Evolutionary conservation across 129 eudicot genomes (phyloP).

Genomic region (Ambrosia trifida): DNA sequence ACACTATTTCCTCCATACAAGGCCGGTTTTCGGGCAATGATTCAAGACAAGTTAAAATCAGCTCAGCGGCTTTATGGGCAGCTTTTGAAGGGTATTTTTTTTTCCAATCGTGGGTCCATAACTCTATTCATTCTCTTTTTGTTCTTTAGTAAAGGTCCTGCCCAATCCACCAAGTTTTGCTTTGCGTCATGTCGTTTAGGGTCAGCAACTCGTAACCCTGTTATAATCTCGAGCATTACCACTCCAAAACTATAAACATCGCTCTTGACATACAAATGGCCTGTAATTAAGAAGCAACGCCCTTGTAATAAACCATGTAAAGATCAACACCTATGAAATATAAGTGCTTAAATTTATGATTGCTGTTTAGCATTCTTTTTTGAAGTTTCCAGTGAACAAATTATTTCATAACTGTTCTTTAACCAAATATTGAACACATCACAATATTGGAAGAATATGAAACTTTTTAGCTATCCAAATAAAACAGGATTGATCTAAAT

Average conservation of each 20-base stretch:
- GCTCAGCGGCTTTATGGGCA: constrained; percentile 35
- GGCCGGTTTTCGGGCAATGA: constrained; percentile 56
- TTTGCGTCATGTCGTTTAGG: constrained; percentile 39
- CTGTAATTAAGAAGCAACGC: constrained; percentile 25
- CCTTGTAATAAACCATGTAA: background rate
- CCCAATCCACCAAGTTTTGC: constrained; percentile 64
- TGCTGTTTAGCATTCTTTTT: background rate
- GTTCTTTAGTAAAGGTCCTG: constrained; percentile 41
- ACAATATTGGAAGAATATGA: too few species aligned
- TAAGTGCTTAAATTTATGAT: too few species aligned
- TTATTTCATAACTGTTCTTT: too few species aligned
- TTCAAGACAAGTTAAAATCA: constrained; percentile 55
- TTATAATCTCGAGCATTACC: constrained; percentile 63
- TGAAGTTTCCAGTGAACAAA: too few species aligned
- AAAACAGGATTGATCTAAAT: background rate
- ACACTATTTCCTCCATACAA: constrained; percentile 46
- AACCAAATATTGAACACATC: too few species aligned
- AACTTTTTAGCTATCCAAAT: too few species aligned
- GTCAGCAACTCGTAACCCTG: constrained; percentile 59
- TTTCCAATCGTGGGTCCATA: constrained; percentile 58
- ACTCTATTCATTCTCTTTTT: constrained; percentile 39
- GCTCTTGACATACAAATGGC: constrained; percentile 64
- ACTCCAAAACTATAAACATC: constrained; percentile 75
- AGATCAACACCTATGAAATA: too few species aligned
- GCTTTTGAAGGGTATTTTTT: constrained; percentile 53